Evolutionary conservation across 148 eudicot species (phyloP), one percentile per base, ranked within the genome.

Genomic region (Rhododendron ovatum): DNA sequence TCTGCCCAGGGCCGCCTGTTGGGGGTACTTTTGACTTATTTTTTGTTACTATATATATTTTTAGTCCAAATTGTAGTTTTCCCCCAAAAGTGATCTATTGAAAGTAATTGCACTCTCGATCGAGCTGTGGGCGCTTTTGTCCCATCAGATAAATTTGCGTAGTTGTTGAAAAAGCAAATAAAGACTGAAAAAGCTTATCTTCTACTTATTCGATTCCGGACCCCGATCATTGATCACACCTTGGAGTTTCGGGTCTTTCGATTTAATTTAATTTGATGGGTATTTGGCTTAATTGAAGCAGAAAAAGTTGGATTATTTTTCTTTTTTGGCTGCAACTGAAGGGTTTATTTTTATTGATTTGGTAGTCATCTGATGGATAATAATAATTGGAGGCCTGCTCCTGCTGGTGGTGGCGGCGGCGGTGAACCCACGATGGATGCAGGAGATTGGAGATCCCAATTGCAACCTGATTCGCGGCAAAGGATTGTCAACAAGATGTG

Each of bases 401-500:
- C 87, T 78, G 79, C 80, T 18, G 88, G 85, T 0, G 88, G 85
- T 0, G 79, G 47, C 2, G 83, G 33, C 2, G 71, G 71, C 3
- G 76, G 76, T 28, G 91, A 90, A 45, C 91, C 85, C 15, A 85
- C 90, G 18, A 87, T 91, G 89, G 94, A 92, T 14, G 84, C 87
- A 14, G 93, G 89, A 15, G 91, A 94, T 84, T 94, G 98, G 98
- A 90, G 95, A 88, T 88, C 67, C 79, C 93, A 89, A 83, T 84
- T 94, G 45, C 91, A 73, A 79, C 47, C 91, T 0, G 95, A 91
- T 45, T 86, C 91, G 5, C 90, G 95, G 22, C 91, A 94, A 78
- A 86, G 92, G 87, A 92, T 90, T 59, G 90, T 91, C 74, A 91
- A 90, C 63, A 93, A 90, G 90, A 94, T 94, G 95, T 94, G 86